Conservation (phyloP, 2,329 filamentous ascomycete species). For the Talaromyces sp. region DNA sequence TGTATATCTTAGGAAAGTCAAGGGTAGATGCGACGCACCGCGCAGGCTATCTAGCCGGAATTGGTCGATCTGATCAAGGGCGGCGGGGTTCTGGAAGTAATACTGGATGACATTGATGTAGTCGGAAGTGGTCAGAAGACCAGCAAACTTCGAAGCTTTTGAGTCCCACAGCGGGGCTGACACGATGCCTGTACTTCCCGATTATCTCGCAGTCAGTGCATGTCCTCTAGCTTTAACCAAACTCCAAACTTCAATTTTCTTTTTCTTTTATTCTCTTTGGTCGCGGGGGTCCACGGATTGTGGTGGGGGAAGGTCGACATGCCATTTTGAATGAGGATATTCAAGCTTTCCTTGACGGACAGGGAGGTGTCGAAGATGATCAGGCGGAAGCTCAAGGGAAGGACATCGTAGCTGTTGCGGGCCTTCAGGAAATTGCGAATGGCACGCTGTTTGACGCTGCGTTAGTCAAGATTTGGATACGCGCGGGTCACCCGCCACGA, state of each 20-base stretch:
- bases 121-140: constrained; percentile 91
- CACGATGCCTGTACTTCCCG: constrained; percentile 73
- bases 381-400: constrained; percentile 92
- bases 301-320: constrained; percentile 27
- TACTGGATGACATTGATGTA: constrained; percentile 99
- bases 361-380: constrained; percentile 95
- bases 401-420: constrained; percentile 95
- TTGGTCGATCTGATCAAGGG: constrained; percentile 86
- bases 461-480: constrained; percentile 32
- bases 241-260: not conserved
- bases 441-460: constrained; percentile 64
- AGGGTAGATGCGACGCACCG: constrained; percentile 61
- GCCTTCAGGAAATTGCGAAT: constrained; percentile 96
- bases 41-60: constrained; percentile 89
- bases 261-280: no score
- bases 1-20: not conserved
- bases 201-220: constrained; percentile 22
- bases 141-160: constrained; percentile 86
- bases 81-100: constrained; percentile 95
- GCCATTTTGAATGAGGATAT: constrained; percentile 96
- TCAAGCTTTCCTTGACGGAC: constrained; percentile 94
- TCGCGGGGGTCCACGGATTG: not conserved
- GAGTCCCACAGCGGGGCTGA: constrained; percentile 98
- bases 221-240: not conserved
- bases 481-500: constrained; percentile 14